Percentiles rank a stretch among this genome's conserved stretches.
Conservation (phyloP, 352 stramenopile genomes). For the Phytopythium boreale region DNA sequence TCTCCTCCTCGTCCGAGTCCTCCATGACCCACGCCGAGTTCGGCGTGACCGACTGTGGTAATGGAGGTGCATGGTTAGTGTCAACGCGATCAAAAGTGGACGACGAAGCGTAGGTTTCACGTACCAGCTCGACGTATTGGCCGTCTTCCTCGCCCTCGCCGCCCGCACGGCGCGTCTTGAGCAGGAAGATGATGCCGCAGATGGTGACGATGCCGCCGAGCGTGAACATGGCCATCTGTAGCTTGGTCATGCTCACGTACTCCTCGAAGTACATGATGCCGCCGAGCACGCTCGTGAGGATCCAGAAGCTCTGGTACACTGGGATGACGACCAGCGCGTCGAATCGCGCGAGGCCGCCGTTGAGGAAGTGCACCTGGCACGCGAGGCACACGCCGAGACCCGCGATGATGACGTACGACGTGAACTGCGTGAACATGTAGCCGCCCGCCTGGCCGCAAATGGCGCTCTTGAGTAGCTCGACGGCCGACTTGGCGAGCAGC, state of each 20-base stretch:
- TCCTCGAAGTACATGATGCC: constrained; percentile 93
- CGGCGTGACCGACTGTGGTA: constrained; percentile 59
- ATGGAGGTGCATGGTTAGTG: constrained; percentile 8
- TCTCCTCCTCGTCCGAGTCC: constrained; percentile 81
- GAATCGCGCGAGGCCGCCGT: constrained; percentile 85
- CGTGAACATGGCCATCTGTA: constrained; percentile 81
- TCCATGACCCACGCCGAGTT: constrained; percentile 77
- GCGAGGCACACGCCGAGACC: constrained; percentile 65
- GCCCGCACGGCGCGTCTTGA: constrained; percentile 50
- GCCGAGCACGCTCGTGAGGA: constrained; percentile 87
- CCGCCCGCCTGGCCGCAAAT: constrained; percentile 77
- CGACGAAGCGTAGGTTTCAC: constrained; percentile 2
- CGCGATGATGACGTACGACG: constrained; percentile 79
- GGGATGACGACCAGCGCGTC: constrained; percentile 88
- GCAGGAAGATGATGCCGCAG: constrained; percentile 66
- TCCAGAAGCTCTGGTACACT: constrained; percentile 92
- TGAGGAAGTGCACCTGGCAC: constrained; percentile 88
- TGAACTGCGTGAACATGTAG: constrained; percentile 74
- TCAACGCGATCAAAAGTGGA: background rate
- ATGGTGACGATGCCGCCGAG: constrained; percentile 76
- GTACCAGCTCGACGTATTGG: constrained; percentile 71
- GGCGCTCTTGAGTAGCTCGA: constrained; percentile 89
- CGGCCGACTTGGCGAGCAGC: constrained; percentile 86
- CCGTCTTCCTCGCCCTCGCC: constrained; percentile 28
- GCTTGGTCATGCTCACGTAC: constrained; percentile 78